Evolutionary conservation across 1,139 yeast species (phyloP).

Genomic region (Kluyveromyces sp.): DNA sequence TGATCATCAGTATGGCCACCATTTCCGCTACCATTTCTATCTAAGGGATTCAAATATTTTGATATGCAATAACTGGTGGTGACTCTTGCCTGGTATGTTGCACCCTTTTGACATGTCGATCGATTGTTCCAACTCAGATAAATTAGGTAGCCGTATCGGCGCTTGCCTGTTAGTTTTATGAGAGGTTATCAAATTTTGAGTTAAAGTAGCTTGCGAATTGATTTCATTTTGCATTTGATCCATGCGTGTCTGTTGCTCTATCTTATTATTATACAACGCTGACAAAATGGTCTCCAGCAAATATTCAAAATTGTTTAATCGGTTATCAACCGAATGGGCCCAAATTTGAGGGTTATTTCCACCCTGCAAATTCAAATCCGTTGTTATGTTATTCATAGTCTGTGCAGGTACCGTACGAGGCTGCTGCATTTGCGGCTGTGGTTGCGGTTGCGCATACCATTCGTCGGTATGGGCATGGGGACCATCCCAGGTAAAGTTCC

Average conservation of each 20-base stretch:
- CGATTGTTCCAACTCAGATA: not conserved
- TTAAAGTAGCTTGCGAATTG: constrained; percentile 2
- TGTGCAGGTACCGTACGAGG: not conserved
- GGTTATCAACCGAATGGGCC: constrained; percentile 39
- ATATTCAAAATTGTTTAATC: constrained; percentile 40
- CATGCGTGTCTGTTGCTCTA: constrained; percentile 17
- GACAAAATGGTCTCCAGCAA: constrained; percentile 34
- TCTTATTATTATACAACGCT: constrained; percentile 27
- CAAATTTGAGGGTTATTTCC: too few species aligned
- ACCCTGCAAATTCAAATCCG: not conserved
- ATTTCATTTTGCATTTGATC: constrained; percentile 9
- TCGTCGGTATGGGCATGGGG: not conserved
- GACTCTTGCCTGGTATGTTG: not conserved
- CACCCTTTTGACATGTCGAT: not conserved
- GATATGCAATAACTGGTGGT: not conserved
- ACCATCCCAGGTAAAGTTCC: not conserved
- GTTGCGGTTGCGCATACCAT: not conserved
- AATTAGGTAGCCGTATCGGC: not conserved
- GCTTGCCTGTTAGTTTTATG: not conserved
- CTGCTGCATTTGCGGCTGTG: not conserved
- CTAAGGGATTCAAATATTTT: too few species aligned
- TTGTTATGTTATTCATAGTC: not conserved
- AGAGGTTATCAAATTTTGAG: not conserved
- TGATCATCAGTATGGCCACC: constrained; percentile 1
- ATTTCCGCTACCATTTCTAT: not conserved